phyloP scores from a whole-genome alignment of 2,329 filamentous ascomycete genomes.

The Fusarium ambrosium region DNA sequence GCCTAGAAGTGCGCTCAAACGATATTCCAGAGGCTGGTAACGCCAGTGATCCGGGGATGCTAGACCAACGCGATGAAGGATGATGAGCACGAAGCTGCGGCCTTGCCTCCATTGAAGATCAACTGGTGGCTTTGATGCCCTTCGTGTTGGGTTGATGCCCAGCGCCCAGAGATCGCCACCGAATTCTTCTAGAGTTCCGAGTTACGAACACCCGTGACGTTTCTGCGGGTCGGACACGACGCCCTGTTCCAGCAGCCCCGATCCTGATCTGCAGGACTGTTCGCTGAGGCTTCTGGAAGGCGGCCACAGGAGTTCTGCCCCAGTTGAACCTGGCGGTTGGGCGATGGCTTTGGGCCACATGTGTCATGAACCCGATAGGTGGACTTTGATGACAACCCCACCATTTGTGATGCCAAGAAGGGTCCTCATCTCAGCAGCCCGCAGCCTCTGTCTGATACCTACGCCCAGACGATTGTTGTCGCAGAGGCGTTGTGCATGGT shows the following conservation, averaged over 20 bases:
- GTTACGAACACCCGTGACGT: conserved; percentile 9
- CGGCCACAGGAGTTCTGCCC: conserved; percentile 26
- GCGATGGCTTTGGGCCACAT: conserved; percentile 13
- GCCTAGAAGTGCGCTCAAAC: conserved; percentile 27
- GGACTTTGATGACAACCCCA: conserved; percentile 38
- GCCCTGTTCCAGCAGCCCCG: conserved; percentile 11
- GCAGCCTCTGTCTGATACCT: conserved; percentile 19
- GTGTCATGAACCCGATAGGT: conserved; percentile 44
- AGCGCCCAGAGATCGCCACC: background rate
- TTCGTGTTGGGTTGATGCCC: background rate
- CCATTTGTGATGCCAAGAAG: conserved; percentile 40
- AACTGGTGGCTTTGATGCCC: background rate
- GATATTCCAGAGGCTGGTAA: conserved; percentile 35
- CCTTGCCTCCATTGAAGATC: background rate
- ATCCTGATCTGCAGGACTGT: conserved; percentile 38
- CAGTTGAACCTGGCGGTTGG: conserved; percentile 30
- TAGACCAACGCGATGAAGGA: conserved; percentile 35
- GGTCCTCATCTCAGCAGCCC: conserved; percentile 42
- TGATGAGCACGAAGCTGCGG: conserved; percentile 20
- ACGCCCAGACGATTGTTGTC: conserved; percentile 16
- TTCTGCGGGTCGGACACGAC: conserved; percentile 8
- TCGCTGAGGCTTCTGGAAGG: conserved; percentile 47
- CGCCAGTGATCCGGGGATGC: conserved; percentile 36
- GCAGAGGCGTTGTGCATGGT: conserved; percentile 14
- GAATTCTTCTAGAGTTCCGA: background rate